Base-by-base conservation (phyloP, 2,329 filamentous ascomycete species). In the Aspergillus sergii region DNA sequence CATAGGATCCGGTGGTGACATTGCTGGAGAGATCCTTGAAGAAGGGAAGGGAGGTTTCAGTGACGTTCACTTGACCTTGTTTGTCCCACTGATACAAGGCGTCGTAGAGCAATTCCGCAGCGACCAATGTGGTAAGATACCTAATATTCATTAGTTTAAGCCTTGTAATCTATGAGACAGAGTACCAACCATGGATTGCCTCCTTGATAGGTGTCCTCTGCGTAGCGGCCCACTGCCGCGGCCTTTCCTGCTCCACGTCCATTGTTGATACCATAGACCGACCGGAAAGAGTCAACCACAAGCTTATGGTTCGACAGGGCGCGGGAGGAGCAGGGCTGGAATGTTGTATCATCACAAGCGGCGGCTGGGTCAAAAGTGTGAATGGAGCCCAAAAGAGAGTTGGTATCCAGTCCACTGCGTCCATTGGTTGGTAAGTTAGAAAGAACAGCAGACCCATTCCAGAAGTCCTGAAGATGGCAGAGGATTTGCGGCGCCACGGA, bases 61-160 rank as follows among this genome's bases (percentile, higher is more conserved):
- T 89, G 58, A 94, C 83, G 1, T 83, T 84, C 70, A 94, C 84
- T 12, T 82, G 87, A 4, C 87, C 87, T 32, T 82, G 76, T 55
- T 82, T 77, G 66, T 89, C 82, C 89, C 90, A 94, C 57, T 89
- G 86, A 67, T 89, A 88, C 3, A 92, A 72, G 1, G 91, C 89
- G 68, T 90, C 88, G 75, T 93, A 94, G 2, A 94, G 84, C 74
- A 91, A 88, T 76, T 94, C 91, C 8, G 91, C 91, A 0, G 90
- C 89, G 1, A 89, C 90, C 23, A 92, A 83, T 1, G 89, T 93
- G 68, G 59, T 67, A 23, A 66, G 64, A 41, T 68, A 70, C 69
- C 66, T 71, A 36, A n/a, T 48, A 14, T 60, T 4, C 10, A 16
- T 61, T 34, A 63, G 41, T 39, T 14, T 14, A 5, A 45, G 21